These are phyloP conservation scores for Penicillium angulare DNA, from an alignment of 495 filamentous ascomycete genomes.

Conservation along the genomic window DNA sequence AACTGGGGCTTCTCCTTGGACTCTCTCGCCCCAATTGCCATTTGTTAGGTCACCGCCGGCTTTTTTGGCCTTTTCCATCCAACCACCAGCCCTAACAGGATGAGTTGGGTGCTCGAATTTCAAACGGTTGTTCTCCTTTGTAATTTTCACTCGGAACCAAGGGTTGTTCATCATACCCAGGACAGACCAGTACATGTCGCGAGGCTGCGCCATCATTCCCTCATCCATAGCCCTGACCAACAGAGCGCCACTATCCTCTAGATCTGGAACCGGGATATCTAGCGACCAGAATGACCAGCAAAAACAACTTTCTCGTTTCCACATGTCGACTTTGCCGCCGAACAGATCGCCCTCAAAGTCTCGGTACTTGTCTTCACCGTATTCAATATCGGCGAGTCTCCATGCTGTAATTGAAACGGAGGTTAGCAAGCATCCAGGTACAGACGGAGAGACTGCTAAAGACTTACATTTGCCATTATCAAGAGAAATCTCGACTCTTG, in stretches of 20 bases:
- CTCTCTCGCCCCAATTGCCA: slow-evolving; percentile 81
- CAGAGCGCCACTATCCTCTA: slow-evolving; percentile 67
- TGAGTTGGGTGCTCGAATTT: slow-evolving; percentile 91
- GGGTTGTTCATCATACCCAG: slow-evolving; percentile 99
- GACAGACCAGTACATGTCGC: slow-evolving; percentile 97
- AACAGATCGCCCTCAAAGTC: slow-evolving; percentile 65
- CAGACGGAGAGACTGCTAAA: background rate
- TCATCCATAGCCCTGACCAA: slow-evolving; percentile 92
- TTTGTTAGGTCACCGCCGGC: slow-evolving; percentile 78
- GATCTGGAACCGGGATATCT: slow-evolving; percentile 60
- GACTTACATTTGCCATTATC: slow-evolving; percentile 48
- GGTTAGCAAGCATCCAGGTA: slow-evolving; percentile 18
- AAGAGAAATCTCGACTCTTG: slow-evolving; percentile 79
- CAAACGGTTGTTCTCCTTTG: slow-evolving; percentile 63
- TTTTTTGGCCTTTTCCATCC: slow-evolving; percentile 96
- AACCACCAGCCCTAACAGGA: slow-evolving; percentile 78
- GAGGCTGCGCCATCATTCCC: slow-evolving; percentile 78
- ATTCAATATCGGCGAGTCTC: slow-evolving; percentile 76
- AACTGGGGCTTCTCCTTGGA: slow-evolving; percentile 55
- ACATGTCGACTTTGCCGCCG: slow-evolving; percentile 79
- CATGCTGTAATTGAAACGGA: slow-evolving; percentile 57
- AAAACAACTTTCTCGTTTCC: slow-evolving; percentile 76
- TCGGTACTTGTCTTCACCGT: slow-evolving; percentile 85
- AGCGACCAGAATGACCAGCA: slow-evolving; percentile 96
- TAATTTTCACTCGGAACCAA: slow-evolving; percentile 84